Conservation (phyloP, 176 grass and related monocot species). For the Eleusine indica region DNA sequence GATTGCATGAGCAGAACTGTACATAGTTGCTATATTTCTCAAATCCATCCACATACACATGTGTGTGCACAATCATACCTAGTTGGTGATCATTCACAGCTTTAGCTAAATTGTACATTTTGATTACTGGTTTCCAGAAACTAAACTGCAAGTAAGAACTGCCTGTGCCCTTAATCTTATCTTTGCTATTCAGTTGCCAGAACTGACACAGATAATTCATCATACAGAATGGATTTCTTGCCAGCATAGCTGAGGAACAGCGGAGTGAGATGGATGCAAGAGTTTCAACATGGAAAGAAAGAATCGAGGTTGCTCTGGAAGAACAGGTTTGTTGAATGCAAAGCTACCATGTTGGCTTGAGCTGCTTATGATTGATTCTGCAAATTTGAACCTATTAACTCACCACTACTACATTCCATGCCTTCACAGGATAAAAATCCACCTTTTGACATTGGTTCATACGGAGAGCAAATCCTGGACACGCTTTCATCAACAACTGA, state of each 20-base stretch:
- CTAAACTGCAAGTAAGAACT: background rate
- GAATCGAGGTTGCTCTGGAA: constrained; percentile 85
- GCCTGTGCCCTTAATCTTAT: background rate
- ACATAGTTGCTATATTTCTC: background rate
- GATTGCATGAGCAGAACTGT: background rate
- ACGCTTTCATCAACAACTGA: constrained; percentile 56
- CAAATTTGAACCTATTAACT: constrained; percentile 34
- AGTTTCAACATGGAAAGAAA: constrained; percentile 95
- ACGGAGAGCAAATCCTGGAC: constrained; percentile 82
- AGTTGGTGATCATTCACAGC: constrained; percentile 1
- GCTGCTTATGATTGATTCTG: background rate
- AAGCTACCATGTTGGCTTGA: constrained; percentile 4
- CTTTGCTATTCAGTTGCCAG: background rate
- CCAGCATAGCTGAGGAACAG: constrained; percentile 84
- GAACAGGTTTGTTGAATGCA: constrained; percentile 64
- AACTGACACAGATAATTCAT: constrained; percentile 21
- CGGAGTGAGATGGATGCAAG: constrained; percentile 84
- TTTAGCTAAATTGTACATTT: constrained; percentile 1
- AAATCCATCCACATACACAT: background rate
- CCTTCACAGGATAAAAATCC: constrained; percentile 70
- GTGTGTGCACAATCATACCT: background rate
- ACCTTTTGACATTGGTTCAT: constrained; percentile 94
- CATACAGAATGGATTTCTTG: constrained; percentile 71
- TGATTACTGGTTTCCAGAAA: background rate
- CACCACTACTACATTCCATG: constrained; percentile 3